These are phyloP conservation scores for Geranomyces michiganensis DNA, from an alignment of 192 early-diverging fungal species.

Conservation along the genomic window DNA sequence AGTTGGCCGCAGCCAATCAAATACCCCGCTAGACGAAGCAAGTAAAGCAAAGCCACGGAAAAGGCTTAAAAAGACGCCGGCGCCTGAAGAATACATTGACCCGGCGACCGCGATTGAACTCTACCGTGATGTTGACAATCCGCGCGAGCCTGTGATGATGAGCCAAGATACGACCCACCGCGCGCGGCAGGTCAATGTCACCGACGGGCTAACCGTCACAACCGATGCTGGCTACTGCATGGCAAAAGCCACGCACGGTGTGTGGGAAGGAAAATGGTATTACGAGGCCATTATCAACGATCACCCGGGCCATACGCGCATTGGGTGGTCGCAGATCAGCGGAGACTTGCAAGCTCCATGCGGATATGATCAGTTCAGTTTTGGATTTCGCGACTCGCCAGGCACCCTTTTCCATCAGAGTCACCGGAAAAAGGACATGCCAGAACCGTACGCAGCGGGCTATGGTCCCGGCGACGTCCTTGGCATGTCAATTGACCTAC, in stretches of 20 bases:
- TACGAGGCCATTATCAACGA: slow-evolving; percentile 66
- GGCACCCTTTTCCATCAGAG: slow-evolving; percentile 70
- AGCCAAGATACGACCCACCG: slow-evolving; percentile 64
- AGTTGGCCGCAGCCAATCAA: neutral
- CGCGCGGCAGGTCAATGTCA: slow-evolving; percentile 68
- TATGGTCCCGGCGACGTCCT: slow-evolving; percentile 48
- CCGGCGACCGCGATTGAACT: slow-evolving; percentile 41
- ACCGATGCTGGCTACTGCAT: slow-evolving; percentile 76
- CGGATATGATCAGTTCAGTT: slow-evolving; percentile 74
- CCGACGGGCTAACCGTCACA: slow-evolving; percentile 58
- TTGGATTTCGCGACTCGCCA: slow-evolving; percentile 68
- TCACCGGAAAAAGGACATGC: neutral
- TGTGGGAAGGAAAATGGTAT: slow-evolving; percentile 74
- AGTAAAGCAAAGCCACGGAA: neutral
- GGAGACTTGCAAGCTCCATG: slow-evolving; percentile 78
- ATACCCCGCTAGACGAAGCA: neutral
- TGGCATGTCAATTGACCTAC: slow-evolving; percentile 42
- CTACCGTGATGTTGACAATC: slow-evolving; percentile 6
- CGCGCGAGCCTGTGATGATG: slow-evolving; percentile 45
- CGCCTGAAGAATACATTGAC: slow-evolving; percentile 42
- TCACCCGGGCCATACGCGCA: slow-evolving; percentile 56
- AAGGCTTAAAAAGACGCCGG: neutral
- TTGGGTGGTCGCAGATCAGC: slow-evolving; percentile 79
- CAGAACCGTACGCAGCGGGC: slow-evolving; percentile 36
- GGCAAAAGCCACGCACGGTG: slow-evolving; percentile 76